Percentiles rank a stretch among this genome's conserved stretches.
phyloP scores from a whole-genome alignment of 306 rosid genomes.

The Pterocarpus santalinus region DNA sequence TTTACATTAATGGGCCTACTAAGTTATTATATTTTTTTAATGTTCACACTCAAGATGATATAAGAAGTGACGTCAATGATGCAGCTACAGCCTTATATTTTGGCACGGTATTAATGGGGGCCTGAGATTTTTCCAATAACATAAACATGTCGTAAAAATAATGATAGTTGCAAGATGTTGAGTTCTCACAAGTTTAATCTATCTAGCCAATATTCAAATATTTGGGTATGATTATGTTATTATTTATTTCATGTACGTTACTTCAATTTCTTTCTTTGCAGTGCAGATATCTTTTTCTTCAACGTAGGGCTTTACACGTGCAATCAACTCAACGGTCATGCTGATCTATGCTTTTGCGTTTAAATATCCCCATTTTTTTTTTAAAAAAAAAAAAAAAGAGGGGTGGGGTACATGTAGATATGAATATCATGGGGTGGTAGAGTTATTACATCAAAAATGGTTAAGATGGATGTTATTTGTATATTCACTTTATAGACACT shows the following conservation, averaged over 20 bases:
- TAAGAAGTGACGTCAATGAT: slow-evolving; percentile 39
- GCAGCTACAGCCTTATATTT: neutral
- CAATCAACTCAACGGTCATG: neutral
- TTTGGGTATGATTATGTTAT: neutral
- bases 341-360: neutral
- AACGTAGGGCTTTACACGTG: neutral
- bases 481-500: too few species aligned
- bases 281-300: too few species aligned
- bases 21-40: slow-evolving; percentile 4
- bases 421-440: too few species aligned
- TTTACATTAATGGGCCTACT: neutral
- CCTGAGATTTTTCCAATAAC: slow-evolving; percentile 6
- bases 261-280: neutral
- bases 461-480: too few species aligned
- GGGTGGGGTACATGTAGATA: too few species aligned
- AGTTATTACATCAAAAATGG: too few species aligned
- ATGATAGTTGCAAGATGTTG: too few species aligned
- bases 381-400: too few species aligned
- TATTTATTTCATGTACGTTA: neutral
- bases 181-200: too few species aligned
- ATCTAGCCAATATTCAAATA: neutral
- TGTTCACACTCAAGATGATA: slow-evolving; percentile 23
- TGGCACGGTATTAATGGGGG: slow-evolving; percentile 45
- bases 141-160: slow-evolving; percentile 22
- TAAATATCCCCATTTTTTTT: too few species aligned